These are phyloP conservation scores for Cantharellus cinnabarinus DNA, from an alignment of 768 basidiomycete species.

Conservation along the genomic window DNA sequence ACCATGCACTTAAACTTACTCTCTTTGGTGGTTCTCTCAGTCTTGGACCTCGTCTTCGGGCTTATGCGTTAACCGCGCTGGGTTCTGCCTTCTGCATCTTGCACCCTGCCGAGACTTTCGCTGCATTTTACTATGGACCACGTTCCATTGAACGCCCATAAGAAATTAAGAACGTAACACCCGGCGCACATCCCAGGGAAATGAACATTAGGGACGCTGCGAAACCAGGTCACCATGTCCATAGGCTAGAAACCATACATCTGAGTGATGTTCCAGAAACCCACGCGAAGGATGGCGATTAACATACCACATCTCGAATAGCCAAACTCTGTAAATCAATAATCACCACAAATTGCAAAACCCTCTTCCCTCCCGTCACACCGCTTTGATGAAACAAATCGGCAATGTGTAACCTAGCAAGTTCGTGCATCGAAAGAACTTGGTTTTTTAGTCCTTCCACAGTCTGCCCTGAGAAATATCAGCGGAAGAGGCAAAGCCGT, in stretches of 20 bases:
- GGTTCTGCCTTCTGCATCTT: no score
- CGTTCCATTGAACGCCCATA: slow-evolving; percentile 6
- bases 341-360: slow-evolving; percentile 8
- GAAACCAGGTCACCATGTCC: slow-evolving; percentile 5
- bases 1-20: no score
- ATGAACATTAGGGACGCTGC: slow-evolving; percentile 3
- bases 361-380: neutral
- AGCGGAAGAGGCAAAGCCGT: no score
- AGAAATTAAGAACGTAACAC: slow-evolving; percentile 8
- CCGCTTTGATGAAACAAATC: slow-evolving; percentile 1
- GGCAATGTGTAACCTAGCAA: slow-evolving; percentile 3
- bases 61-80: no score
- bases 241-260: neutral
- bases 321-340: slow-evolving; percentile 4
- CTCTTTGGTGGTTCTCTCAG: no score
- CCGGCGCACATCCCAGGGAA: slow-evolving; percentile 5
- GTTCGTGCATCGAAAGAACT: slow-evolving; percentile 3
- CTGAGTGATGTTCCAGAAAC: neutral
- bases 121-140: slow-evolving; percentile 6
- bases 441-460: slow-evolving; percentile 1
- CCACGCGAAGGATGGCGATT: neutral
- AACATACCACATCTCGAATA: slow-evolving; percentile 1
- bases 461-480: neutral
- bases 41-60: no score
- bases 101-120: neutral